These are phyloP conservation scores for Tricholoma flavovirens DNA, from an alignment of 768 basidiomycete species.

Conservation along the genomic window DNA sequence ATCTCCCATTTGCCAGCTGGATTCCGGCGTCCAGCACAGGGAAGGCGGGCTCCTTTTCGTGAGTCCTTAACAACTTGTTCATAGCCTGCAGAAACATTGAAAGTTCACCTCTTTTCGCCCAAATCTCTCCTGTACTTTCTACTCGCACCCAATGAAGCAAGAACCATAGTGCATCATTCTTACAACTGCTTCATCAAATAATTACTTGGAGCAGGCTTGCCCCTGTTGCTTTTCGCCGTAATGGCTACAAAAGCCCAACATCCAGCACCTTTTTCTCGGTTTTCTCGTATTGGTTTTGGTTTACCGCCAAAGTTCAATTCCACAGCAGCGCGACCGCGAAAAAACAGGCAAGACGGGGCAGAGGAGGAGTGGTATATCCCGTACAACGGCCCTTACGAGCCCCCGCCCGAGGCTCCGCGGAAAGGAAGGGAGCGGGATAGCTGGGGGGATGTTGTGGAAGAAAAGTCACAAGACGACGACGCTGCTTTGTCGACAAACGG, in stretches of 20 bases:
- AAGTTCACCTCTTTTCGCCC: not conserved
- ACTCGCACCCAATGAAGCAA: not conserved
- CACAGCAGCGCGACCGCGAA: constrained; percentile 3
- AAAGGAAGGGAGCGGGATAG: constrained; percentile 31
- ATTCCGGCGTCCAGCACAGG: not conserved
- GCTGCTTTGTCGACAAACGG: constrained; percentile 24
- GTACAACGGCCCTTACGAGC: constrained; percentile 59
- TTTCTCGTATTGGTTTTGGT: constrained; percentile 15
- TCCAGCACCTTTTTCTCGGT: constrained; percentile 10
- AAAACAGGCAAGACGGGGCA: constrained; percentile 7
- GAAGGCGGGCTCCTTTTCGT: not conserved
- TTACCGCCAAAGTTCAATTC: constrained; percentile 10
- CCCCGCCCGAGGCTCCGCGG: constrained; percentile 26
- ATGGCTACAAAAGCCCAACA: constrained; percentile 12
- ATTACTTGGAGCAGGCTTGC: not conserved
- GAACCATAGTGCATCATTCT: not conserved
- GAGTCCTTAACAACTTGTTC: not conserved
- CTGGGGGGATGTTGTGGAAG: constrained; percentile 33
- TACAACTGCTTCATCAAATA: not conserved
- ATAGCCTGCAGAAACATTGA: not conserved
- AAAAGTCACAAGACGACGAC: constrained; percentile 21
- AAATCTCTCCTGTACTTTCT: not conserved
- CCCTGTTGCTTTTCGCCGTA: not conserved
- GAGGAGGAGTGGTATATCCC: constrained; percentile 59
- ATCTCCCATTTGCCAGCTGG: not conserved